Evolutionary conservation across 352 stramenopile species (phyloP), one percentile per base, ranked within the genome.

Genomic region (Pythium aphanidermatum): DNA sequence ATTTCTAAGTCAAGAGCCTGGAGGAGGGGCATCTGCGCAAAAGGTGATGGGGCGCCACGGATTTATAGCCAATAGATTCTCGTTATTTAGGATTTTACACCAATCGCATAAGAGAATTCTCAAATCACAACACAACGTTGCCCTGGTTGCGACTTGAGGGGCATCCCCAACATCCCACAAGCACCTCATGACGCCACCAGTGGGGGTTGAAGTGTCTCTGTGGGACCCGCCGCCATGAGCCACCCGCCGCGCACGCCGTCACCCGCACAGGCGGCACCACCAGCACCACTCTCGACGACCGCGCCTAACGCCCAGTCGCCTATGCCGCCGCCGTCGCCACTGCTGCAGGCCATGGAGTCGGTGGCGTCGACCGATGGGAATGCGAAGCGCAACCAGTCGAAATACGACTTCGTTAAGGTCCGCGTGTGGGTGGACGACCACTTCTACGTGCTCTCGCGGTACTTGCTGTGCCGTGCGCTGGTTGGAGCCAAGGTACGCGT

Each of bases 371-470:
- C 28, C 1, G 46, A 56, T 41, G 46, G 45, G n/a, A 75, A 66
- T 25, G 72, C 79, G 31, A 88, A 84, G 58, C 70, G 79, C 21
- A 94, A 94, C 60, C 79, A 94, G 61, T 92, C 78, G 27, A 94
- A 94, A 56, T 94, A 94, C 60, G 83, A 94, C 50, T 94, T 92
- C 44, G 74, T 94, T 49, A 94, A 92, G 61, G 83, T 94, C 52
- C 83, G 83, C 51, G 83, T 94, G 38, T 94, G 83, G 83, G 78
- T 94, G 34, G 74, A 87, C 46, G 83, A 94, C 65, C 83, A 94
- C 43, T 81, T 92, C 30, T 94, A 94, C 70, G 83, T 94, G 40
- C 62, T 94, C 35, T 94, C 83, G 46, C 68, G 83, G 35, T 94
- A 94, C 49, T 48, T 94, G 42, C 63, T 94, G 46, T 94, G 74